These are phyloP conservation scores for Lachnellula subtilissima DNA, from an alignment of 2,329 filamentous ascomycete species.

Conservation along the genomic window DNA sequence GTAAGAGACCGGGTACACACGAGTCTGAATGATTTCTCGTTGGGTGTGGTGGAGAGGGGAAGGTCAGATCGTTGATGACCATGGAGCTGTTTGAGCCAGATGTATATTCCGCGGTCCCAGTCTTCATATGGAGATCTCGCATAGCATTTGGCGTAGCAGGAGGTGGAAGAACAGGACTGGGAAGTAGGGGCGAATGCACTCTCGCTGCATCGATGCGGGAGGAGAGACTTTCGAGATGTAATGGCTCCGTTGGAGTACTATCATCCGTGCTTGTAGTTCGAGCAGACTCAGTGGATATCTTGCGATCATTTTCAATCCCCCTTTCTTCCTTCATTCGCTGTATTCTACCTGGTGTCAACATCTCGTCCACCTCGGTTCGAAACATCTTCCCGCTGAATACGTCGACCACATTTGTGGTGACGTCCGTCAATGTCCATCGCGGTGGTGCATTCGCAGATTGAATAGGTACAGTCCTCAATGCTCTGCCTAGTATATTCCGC, in stretches of 20 bases:
- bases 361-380: conserved; percentile 54
- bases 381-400: conserved; percentile 52
- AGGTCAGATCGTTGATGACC: conserved; percentile 20
- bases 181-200: background rate
- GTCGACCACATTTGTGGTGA: conserved; percentile 54
- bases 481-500: conserved; percentile 30
- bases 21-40: conserved; percentile 10
- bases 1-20: conserved; percentile 27
- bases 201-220: conserved; percentile 37
- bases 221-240: conserved; percentile 46
- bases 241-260: conserved; percentile 44
- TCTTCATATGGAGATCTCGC: background rate
- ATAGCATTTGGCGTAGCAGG: background rate
- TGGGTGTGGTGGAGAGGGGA: conserved; percentile 32
- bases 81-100: conserved; percentile 8
- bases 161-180: conserved; percentile 1
- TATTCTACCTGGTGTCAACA: conserved; percentile 50
- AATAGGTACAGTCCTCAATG: conserved; percentile 9
- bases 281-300: conserved; percentile 16
- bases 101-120: background rate
- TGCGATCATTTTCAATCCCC: conserved; percentile 16
- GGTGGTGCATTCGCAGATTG: conserved; percentile 31
- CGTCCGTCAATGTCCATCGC: conserved; percentile 49
- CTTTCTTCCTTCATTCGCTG: conserved; percentile 33
- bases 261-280: conserved; percentile 28